These are phyloP conservation scores for Insectozyma bohioensis DNA, from an alignment of 1,139 yeast species.

Conservation along the genomic window DNA sequence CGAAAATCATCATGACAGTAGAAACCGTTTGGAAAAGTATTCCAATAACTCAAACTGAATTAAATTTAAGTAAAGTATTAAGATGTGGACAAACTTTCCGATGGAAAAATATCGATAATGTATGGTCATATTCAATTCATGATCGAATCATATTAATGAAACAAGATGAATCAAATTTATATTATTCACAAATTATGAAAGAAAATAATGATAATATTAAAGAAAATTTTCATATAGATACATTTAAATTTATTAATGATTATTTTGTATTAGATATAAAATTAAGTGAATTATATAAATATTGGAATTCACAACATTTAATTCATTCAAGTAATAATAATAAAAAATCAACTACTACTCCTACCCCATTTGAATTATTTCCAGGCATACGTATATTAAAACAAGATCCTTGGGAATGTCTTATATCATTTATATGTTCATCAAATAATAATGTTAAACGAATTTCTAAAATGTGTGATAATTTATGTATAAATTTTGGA, in stretches of 20 bases:
- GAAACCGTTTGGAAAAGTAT: conserved; percentile 24
- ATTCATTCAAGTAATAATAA: conserved; percentile 40
- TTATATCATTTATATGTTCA: conserved; percentile 87
- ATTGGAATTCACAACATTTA: conserved; percentile 62
- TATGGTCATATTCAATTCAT: conserved; percentile 59
- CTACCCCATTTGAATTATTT: conserved; percentile 41
- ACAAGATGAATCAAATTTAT: conserved; percentile 40
- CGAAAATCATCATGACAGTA: neutral
- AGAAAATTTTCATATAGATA: conserved; percentile 29
- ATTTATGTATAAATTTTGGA: conserved; percentile 73
- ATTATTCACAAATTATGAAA: conserved; percentile 31
- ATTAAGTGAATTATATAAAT: conserved; percentile 50
- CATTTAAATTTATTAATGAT: conserved; percentile 51
- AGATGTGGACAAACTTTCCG: conserved; percentile 89
- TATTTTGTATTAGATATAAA: conserved; percentile 69
- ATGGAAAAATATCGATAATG: conserved; percentile 59
- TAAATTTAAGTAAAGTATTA: conserved; percentile 65
- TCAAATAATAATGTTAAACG: conserved; percentile 95
- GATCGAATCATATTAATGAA: conserved; percentile 52
- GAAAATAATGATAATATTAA: conserved; percentile 6
- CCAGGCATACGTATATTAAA: conserved; percentile 79
- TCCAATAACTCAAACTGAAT: conserved; percentile 40
- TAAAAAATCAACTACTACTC: conserved; percentile 12
- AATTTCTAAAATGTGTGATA: conserved; percentile 90
- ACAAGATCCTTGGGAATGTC: conserved; percentile 97